Percentiles rank a stretch among this genome's conserved stretches.
These are phyloP conservation scores for Dryadomyces quercus-mongolicae DNA, from an alignment of 2,329 filamentous ascomycete genomes.

Conservation along the genomic window DNA sequence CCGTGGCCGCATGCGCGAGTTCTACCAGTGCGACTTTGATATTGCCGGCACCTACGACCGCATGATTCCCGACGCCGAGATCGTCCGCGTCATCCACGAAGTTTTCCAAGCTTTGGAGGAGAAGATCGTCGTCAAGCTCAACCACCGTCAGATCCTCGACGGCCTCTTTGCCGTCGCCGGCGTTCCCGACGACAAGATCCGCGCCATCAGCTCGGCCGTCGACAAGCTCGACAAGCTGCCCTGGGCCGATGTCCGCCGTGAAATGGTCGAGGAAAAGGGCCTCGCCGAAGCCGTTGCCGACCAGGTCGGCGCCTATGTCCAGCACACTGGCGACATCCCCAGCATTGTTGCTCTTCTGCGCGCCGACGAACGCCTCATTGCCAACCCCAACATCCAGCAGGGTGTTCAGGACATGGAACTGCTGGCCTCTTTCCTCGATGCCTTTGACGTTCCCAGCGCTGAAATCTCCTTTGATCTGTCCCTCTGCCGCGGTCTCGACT, in stretches of 20 bases:
- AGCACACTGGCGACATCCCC: conserved; percentile 18
- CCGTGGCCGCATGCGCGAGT: conserved; percentile 88
- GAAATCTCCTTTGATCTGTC: conserved; percentile 81
- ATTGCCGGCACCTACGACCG: conserved; percentile 79
- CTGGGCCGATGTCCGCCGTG: conserved; percentile 79
- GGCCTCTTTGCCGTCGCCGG: conserved; percentile 87
- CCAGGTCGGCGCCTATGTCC: conserved; percentile 74
- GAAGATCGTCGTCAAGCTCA: conserved; percentile 81
- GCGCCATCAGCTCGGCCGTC: conserved; percentile 81
- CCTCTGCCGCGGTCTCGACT: conserved; percentile 57
- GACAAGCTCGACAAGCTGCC: conserved; percentile 91
- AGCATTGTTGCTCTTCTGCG: conserved; percentile 62
- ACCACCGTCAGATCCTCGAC: conserved; percentile 88
- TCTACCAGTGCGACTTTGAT: conserved; percentile 96
- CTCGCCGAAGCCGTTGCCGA: conserved; percentile 67
- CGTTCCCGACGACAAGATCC: conserved; percentile 75
- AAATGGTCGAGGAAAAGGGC: conserved; percentile 90
- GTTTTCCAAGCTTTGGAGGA: conserved; percentile 64
- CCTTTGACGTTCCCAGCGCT: conserved; percentile 54
- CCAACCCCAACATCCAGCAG: conserved; percentile 63
- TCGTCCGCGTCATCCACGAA: conserved; percentile 72
- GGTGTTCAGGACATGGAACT: conserved; percentile 72
- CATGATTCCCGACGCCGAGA: conserved; percentile 88
- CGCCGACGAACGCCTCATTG: conserved; percentile 52
- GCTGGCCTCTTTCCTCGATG: conserved; percentile 71